These are phyloP conservation scores for Juglanconis sp. DNA, from an alignment of 2,329 filamentous ascomycete species.

Conservation along the genomic window DNA sequence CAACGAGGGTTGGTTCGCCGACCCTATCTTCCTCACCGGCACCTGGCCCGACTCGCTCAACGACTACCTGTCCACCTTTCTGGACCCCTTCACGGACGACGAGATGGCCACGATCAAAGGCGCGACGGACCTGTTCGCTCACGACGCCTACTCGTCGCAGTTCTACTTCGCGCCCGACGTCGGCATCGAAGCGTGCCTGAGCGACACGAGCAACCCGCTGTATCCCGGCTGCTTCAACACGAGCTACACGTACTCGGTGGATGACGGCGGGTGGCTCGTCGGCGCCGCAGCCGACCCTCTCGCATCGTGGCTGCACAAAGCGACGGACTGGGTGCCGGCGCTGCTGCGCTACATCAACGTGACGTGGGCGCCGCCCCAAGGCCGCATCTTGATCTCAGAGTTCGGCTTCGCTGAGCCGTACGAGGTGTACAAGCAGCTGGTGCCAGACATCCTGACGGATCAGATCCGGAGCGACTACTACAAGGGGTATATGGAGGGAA, in stretches of 20 bases:
- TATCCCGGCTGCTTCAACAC: constrained; percentile 14
- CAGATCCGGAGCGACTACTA: constrained; percentile 13
- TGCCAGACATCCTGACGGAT: constrained; percentile 9
- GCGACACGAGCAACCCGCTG: constrained; percentile 1
- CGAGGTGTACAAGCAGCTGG: constrained; percentile 12
- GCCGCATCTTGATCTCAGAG: constrained; percentile 6
- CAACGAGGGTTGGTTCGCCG: constrained; percentile 16
- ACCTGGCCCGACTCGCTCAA: constrained; percentile 10
- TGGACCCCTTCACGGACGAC: constrained; percentile 10
- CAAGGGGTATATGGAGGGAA: constrained; percentile 8
- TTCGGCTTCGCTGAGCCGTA: constrained; percentile 12
- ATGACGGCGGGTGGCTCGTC: constrained; percentile 9
- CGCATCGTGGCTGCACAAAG: constrained; percentile 9
- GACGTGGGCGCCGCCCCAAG: constrained; percentile 6
- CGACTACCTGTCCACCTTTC: constrained; percentile 13
- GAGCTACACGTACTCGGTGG: constrained; percentile 5
- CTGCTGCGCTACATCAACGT: constrained; percentile 11
- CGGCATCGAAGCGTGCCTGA: constrained; percentile 8
- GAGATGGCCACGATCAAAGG: constrained; percentile 3
- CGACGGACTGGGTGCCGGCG: constrained; percentile 12
- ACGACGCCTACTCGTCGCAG: constrained; percentile 14
- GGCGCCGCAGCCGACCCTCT: constrained; percentile 5
- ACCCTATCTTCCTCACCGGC: constrained; percentile 12
- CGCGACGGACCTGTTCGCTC: constrained; percentile 6
- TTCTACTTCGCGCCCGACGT: constrained; percentile 11